Conservation (phyloP, 345 rosid genomes). For the Laguncularia racemosa region DNA sequence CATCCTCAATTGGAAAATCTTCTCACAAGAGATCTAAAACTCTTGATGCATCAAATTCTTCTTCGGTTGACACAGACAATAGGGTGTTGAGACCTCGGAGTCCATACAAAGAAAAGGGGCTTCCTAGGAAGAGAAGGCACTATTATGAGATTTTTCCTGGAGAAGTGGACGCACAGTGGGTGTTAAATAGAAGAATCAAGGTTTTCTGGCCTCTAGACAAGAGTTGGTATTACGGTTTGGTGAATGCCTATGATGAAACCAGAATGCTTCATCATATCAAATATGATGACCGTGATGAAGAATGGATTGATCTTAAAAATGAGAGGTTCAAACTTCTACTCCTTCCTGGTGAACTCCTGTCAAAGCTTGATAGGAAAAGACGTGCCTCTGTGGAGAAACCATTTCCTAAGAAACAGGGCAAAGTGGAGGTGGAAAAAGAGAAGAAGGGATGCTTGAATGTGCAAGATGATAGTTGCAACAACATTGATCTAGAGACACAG, state of each 20-base stretch:
- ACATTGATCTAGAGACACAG: constrained; percentile 63
- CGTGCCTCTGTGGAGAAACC: constrained; percentile 24
- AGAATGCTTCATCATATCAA: constrained; percentile 82
- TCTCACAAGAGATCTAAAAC: constrained; percentile 20
- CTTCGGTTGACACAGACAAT: constrained; percentile 48
- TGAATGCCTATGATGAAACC: constrained; percentile 60
- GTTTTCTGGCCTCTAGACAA: constrained; percentile 96
- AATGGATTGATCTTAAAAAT: constrained; percentile 76
- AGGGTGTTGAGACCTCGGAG: constrained; percentile 75
- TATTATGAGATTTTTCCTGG: constrained; percentile 65
- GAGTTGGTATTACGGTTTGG: constrained; percentile 84
- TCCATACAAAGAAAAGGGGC: constrained; percentile 43
- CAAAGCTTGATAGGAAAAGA: constrained; percentile 35
- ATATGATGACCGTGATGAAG: constrained; percentile 98
- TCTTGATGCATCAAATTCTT: constrained; percentile 41
- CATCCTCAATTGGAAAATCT: constrained; percentile 30
- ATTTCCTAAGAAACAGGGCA: constrained; percentile 27
- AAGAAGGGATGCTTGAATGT: constrained; percentile 25
- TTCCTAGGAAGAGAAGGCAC: constrained; percentile 67
- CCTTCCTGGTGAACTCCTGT: constrained; percentile 73
- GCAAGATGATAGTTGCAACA: constrained; percentile 46
- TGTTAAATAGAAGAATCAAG: constrained; percentile 65
- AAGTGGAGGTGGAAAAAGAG: constrained; percentile 28
- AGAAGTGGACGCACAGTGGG: constrained; percentile 71
- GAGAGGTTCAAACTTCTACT: constrained; percentile 86